Evolutionary conservation across 148 eudicot species (phyloP), one percentile per base, ranked within the genome.

Genomic region (Vaccinium myrtillus): DNA sequence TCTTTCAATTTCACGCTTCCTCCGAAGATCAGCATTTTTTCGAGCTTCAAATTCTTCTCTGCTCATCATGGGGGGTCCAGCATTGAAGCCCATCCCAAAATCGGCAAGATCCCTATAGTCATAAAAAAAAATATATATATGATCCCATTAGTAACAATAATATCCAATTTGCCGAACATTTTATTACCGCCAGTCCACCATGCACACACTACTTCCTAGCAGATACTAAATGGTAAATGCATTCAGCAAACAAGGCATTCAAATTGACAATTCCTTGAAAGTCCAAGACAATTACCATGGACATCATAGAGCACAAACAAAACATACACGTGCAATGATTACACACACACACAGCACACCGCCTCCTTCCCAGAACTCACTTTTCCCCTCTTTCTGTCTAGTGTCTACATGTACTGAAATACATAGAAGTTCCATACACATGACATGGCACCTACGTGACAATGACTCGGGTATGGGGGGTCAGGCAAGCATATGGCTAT

Each of bases 31-130:
- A 84, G 94, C 73, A 43, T 43, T 43, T 83, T 93, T 91, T 18
- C 92, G 88, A 84, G 97, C 97, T 86, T 94, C 99, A 89, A 93
- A 93, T 82, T 94, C 94, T 83, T 96, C 98, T 84, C 95, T 86
- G 82, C 90, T 90, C 93, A 93, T 81, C 73, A 90, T 32, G 23
- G 36, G 73, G 36, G 96, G 96, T 79, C 98, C 91, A 50, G 88
- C 71, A 88, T 91, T 92, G 78, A 90, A 85, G 80, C 95, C 94
- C 95, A 92, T 88, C 55, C 92, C 92, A 63, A 91, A 91, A 63
- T 92, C 93, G 1, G 95, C 91, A 81, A 93, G 94, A 87, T 94
- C 95, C 89, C 98, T 95, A 87, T 6, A 56, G 49, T 58, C 49
- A 18, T 23, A 6, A 23, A 39, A 56, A 48, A 23, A 27, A 36